These are phyloP conservation scores for Euptelea pleiosperma DNA, from an alignment of 164 flowering plant species.

Conservation along the genomic window DNA sequence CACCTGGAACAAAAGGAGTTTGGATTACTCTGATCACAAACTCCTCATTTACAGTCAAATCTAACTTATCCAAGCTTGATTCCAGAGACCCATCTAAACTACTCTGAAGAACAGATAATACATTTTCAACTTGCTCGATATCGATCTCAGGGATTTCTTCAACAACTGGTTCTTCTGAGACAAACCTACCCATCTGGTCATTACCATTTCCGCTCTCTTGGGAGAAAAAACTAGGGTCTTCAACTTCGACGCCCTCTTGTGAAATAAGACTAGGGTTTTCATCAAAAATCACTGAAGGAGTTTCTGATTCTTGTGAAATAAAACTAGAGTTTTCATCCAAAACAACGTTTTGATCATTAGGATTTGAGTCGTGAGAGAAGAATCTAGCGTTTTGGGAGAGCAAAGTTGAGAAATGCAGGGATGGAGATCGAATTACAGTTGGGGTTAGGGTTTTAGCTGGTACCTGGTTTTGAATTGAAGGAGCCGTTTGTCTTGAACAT, in stretches of 20 bases:
- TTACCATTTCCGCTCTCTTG: not conserved
- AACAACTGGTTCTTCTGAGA: not conserved
- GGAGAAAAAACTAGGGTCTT: not conserved
- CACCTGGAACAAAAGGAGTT: slow-evolving; percentile 33
- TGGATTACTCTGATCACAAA: slow-evolving; percentile 22
- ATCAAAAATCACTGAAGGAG: not conserved
- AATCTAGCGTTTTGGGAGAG: slow-evolving; percentile 7
- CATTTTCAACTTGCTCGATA: slow-evolving; percentile 27
- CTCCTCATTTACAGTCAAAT: slow-evolving; percentile 30
- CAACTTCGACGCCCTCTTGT: slow-evolving; percentile 1
- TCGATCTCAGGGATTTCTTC: slow-evolving; percentile 17
- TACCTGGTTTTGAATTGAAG: slow-evolving; percentile 6
- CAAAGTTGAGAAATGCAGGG: slow-evolving; percentile 1
- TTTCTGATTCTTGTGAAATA: slow-evolving; percentile 5
- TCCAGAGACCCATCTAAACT: slow-evolving; percentile 30
- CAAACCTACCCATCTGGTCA: not conserved
- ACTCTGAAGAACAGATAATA: slow-evolving; percentile 39
- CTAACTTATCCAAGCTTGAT: slow-evolving; percentile 23
- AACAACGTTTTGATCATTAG: not conserved
- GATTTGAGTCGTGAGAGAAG: slow-evolving; percentile 10
- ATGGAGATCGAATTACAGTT: not conserved
- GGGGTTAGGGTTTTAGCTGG: slow-evolving; percentile 1
- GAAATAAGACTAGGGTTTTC: not conserved
- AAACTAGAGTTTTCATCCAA: slow-evolving; percentile 3
- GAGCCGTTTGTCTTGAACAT: not conserved